Base-by-base conservation (phyloP, 2,329 filamentous ascomycete genomes). In the Aureobasidium subglaciale region DNA sequence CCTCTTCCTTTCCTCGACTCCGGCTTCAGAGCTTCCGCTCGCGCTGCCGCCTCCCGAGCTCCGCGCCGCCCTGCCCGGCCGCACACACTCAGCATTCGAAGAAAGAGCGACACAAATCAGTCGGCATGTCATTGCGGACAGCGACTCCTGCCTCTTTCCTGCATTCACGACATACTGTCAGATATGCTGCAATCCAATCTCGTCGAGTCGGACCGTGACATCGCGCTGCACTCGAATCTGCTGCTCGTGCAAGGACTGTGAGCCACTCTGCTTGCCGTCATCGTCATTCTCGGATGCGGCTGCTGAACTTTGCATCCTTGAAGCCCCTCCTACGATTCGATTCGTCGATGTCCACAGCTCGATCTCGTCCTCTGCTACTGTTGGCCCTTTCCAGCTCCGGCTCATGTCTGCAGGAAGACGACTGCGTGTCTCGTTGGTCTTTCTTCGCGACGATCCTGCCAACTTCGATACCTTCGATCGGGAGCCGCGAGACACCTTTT, bases 341-440 rank as follows among this genome's bases (percentile, higher is more conserved):
- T 49, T 49, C 9, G 45, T 35, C 8, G 45, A 49, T 25, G 45
- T 49, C 45, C 45, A 49, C 15, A 49, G 45, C 45, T 49, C 45
- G 8, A 49, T 49, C 22, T 49, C 45, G n/a, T 49, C 45, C 15
- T 49, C 45, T 6, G 45, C 45, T 15, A 37, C 32, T 8, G 22
- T 35, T 15, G 45, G 30, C 10, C 15, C 30, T 49, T 49, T 49
- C 45, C 32, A 37, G 30, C 20, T 49, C 13, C 45, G 30, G 11
- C 3, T 37, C 20, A 35, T 25, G 5, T 49, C 30, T 16, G 29
- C 32, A 9, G 45, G 45, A 2, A 37, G 8, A 4, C 45, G 29
- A 13, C 45, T 49, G 20, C 45, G 45, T 5, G 18, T 49, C 13
- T 49, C 45, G 8, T 49, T 49, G 3, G 29, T 49, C 13, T 49